Evolutionary conservation across 2,329 filamentous ascomycete genomes (phyloP).

Genomic region (Harringtonia lauricola): DNA sequence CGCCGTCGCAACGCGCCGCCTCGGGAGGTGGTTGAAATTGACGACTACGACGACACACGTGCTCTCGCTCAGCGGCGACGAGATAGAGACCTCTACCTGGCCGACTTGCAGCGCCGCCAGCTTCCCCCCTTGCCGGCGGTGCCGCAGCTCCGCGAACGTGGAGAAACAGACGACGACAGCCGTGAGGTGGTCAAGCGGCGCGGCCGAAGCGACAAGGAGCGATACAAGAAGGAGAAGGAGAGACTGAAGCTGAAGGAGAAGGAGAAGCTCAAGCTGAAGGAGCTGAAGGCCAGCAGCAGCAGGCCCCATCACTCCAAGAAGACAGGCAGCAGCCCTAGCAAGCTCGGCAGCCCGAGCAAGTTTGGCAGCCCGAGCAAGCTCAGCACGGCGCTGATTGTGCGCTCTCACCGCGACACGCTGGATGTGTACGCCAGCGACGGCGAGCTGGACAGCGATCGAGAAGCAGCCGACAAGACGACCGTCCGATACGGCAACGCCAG

Average conservation of each 20-base stretch:
- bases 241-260: not conserved
- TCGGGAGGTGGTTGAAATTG: constrained; percentile 3
- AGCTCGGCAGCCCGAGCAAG: not conserved
- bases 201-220: constrained; percentile 5
- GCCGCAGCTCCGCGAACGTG: not conserved
- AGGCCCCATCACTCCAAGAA: not conserved
- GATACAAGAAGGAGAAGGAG: not conserved
- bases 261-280: not conserved
- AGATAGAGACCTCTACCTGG: not conserved
- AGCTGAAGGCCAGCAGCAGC: not conserved
- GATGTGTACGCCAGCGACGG: constrained; percentile 2
- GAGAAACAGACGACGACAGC: constrained; percentile 4
- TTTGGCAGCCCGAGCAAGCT: not conserved
- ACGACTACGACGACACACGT: constrained; percentile 9
- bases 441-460: constrained; percentile 2
- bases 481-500: constrained; percentile 3
- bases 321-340: not conserved
- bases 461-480: too few relatives aligned
- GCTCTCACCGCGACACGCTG: not conserved
- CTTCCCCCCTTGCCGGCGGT: constrained; percentile 5
- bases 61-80: not conserved
- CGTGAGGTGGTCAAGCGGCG: constrained; percentile 1
- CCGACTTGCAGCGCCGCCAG: constrained; percentile 9
- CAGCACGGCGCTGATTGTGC: constrained; percentile 1
- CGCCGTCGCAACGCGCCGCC: constrained; percentile 10